Evolutionary conservation across 148 eudicot species (phyloP), one percentile per base, ranked within the genome.

Genomic region (Amaranthus cruentus): DNA sequence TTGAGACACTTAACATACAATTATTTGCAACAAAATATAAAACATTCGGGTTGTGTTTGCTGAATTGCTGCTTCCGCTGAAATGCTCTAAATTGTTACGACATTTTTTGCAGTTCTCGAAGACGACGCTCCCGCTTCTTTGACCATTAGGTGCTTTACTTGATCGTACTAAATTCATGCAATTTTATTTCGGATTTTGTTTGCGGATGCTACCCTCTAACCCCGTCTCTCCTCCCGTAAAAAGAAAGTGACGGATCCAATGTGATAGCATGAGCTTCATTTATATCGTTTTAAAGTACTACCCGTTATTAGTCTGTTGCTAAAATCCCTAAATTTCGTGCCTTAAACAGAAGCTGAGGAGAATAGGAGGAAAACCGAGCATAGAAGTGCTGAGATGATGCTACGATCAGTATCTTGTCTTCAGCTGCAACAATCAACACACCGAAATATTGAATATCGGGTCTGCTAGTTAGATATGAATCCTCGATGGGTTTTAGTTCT

Each of bases 51-150:
- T 38, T 4, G 55, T n/a, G 5, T 64, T 77, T 61, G 50, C 58
- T 11, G 54, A 3, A 55, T 77, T 61, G 56, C 58, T 11, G 54
- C 50, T 48, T 13, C 47, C 6, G 57, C 28, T 46, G 46, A 62
- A 38, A 8, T 47, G 4, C 47, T 55, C 69, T 62, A n/a, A 60
- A 62, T 18, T 58, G 62, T 68, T 43, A 21, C 52, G 49, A 47
- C 15, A n/a, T 70, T 79, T 42, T 61, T 48, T 76, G 81, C 91
- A 91, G 97, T 84, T 87, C 89, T 67, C 84, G 90, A 77, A 89
- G 97, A 84, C 87, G 93, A 21, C 97, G 83, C 62, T 87, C 90
- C 78, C 97, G 90, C 88, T 86, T 89, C 85, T 76, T 80, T 84
- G 88, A 85, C 83, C 83, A 75, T 78, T 91, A 89, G 90, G 87